phyloP scores from a whole-genome alignment of 169 alveolate species.

The Eimeria brunetti region DNA sequence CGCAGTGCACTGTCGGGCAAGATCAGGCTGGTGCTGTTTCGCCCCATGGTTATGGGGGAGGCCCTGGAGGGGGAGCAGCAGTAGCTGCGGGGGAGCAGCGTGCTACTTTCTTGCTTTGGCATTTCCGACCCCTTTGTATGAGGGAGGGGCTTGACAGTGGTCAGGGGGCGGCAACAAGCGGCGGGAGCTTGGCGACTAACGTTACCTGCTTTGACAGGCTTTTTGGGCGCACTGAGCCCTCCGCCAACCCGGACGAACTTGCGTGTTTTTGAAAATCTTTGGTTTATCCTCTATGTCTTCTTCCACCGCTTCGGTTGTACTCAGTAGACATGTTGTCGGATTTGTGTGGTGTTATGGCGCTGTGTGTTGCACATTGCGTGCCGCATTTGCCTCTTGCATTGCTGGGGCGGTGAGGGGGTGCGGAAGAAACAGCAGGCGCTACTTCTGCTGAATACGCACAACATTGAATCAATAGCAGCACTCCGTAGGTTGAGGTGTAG shows the following conservation, averaged over 20 bases:
- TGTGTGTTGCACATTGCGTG: background rate
- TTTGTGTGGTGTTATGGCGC: background rate
- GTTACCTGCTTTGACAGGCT: background rate
- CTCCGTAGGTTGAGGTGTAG: background rate
- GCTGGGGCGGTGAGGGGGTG: background rate
- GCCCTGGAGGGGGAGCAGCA: background rate
- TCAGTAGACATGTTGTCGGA: background rate
- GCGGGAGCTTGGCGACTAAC: background rate
- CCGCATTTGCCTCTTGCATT: background rate
- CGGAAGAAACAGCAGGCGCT: background rate
- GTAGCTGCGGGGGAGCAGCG: background rate
- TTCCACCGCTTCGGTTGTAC: background rate
- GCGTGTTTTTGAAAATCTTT: background rate
- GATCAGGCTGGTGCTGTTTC: background rate
- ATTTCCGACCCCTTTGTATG: background rate
- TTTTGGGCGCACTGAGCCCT: background rate
- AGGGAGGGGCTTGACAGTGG: slow-evolving; percentile 23
- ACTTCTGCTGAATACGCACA: background rate
- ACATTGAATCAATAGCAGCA: background rate
- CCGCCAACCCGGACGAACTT: slow-evolving; percentile 10
- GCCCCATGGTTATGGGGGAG: background rate
- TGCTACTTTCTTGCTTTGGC: background rate
- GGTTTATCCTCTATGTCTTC: background rate
- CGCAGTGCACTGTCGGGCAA: slow-evolving; percentile 20
- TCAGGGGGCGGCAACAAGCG: background rate